phyloP scores from a whole-genome alignment of 192 early-diverging fungal genomes.

The Podila epigama region DNA sequence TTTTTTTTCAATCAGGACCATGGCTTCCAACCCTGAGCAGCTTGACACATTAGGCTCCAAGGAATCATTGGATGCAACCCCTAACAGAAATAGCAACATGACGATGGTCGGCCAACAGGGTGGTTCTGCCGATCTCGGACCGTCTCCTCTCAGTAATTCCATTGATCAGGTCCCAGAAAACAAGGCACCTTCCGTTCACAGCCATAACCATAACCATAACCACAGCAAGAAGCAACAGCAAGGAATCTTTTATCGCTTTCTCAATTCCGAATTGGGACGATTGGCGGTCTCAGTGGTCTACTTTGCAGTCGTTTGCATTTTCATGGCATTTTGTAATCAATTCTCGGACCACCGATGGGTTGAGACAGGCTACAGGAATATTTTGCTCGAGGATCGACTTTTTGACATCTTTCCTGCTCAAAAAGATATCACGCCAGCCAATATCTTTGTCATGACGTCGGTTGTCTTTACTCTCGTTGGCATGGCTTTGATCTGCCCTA shows the following conservation, averaged over 20 bases:
- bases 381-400: constrained; percentile 38
- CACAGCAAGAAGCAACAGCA: not conserved
- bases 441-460: constrained; percentile 47
- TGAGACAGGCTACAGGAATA: constrained; percentile 17
- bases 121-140: not conserved
- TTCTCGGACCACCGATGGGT: constrained; percentile 52
- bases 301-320: constrained; percentile 37
- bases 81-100: constrained; percentile 20
- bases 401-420: constrained; percentile 45
- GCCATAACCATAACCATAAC: not conserved
- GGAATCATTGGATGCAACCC: constrained; percentile 1
- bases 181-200: not conserved
- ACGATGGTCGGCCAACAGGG: constrained; percentile 15
- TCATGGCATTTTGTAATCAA: constrained; percentile 50
- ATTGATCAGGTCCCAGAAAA: not conserved
- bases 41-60: constrained; percentile 28
- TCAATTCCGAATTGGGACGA: constrained; percentile 44
- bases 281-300: constrained; percentile 7
- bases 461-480: constrained; percentile 42
- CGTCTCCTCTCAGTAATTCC: not conserved
- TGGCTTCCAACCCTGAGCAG: constrained; percentile 7
- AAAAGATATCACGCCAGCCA: constrained; percentile 30
- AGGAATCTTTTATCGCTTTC: constrained; percentile 3
- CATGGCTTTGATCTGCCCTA: constrained; percentile 35
- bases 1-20: not conserved